Evolutionary conservation across 257 asterid species (phyloP).

Genomic region (Gentiana straminea): DNA sequence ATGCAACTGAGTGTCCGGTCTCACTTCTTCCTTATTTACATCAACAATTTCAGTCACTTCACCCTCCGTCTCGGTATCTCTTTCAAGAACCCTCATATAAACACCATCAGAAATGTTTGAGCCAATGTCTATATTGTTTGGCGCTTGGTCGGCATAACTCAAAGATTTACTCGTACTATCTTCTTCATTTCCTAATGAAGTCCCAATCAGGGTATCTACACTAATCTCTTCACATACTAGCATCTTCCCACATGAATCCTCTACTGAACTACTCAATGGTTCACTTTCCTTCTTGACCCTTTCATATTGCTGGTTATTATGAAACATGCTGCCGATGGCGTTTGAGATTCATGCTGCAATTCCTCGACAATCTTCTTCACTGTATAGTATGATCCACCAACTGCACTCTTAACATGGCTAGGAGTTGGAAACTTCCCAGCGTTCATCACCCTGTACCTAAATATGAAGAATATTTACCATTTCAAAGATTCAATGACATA

Average conservation of each 20-base stretch:
- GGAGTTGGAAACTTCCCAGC: constrained; percentile 72
- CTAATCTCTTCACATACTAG: neutral
- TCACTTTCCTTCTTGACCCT: constrained; percentile 1
- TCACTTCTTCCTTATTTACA: neutral
- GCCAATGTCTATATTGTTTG: constrained; percentile 2
- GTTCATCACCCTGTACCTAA: constrained; percentile 62
- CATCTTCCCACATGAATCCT: constrained; percentile 2
- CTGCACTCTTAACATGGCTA: constrained; percentile 23
- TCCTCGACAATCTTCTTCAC: constrained; percentile 45
- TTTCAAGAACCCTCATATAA: neutral
- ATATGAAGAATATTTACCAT: constrained; percentile 2
- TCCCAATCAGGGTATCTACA: neutral
- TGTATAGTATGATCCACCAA: constrained; percentile 56
- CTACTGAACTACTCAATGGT: constrained; percentile 3
- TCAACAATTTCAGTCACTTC: neutral
- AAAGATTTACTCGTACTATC: neutral
- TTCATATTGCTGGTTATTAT: constrained; percentile 3
- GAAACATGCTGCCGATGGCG: constrained; percentile 11
- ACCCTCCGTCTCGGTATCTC: neutral
- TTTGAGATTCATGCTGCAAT: constrained; percentile 34
- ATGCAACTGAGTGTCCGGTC: neutral
- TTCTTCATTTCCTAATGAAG: constrained; percentile 5
- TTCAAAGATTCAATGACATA: neutral
- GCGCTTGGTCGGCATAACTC: neutral
- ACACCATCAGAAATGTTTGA: neutral